Base-by-base conservation (phyloP, 306 rosid genomes). In the Ceratonia siliqua region DNA sequence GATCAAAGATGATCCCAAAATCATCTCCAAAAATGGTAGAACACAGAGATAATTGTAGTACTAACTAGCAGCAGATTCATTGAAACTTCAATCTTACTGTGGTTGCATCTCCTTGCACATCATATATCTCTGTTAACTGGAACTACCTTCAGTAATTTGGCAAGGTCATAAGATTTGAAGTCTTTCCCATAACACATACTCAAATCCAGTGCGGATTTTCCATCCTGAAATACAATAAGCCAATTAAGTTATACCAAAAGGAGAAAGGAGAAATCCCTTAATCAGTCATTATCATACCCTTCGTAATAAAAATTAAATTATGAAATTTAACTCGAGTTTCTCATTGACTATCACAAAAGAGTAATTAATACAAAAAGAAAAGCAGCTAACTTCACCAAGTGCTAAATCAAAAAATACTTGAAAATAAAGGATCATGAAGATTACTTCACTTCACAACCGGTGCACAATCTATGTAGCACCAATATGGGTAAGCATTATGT, bases 151-250 rank as follows among this genome's bases (percentile, higher is more conserved):
- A 94, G 66, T 73, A 90, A 81, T 82, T 75, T 84, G 32, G 97
- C 92, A 67, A 94, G 96, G 69, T 91, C 97, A 64, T 74, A 90
- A 22, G 98, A 92, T 82, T 87, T 88, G 87, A 91, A 94, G 71
- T 90, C 89, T 79, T 88, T 94, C 59, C 98, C 98, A 74, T 84
- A 94, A 85, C 97, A 90, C 6, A 92, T 56, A 76, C 93, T 81
- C 63, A 91, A 74, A 86, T 94, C 96, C 85, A 94, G 49, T 13
- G 96, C 74, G 39, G 93, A 88, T 82, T 80, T 88, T 38, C 99
- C 97, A n/a, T 84, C 96, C 99, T 94, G 89, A 85, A 85, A 68
- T 3, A 77, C 65, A 68, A 38, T n/a, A 32, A 66, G 36, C 33
- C 17, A 81, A 64, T 68, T 9, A 62, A 32, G 36, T 77, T 64